Conservation (phyloP, 73 alveolate genomes). For the Paramecium sonneborni region DNA sequence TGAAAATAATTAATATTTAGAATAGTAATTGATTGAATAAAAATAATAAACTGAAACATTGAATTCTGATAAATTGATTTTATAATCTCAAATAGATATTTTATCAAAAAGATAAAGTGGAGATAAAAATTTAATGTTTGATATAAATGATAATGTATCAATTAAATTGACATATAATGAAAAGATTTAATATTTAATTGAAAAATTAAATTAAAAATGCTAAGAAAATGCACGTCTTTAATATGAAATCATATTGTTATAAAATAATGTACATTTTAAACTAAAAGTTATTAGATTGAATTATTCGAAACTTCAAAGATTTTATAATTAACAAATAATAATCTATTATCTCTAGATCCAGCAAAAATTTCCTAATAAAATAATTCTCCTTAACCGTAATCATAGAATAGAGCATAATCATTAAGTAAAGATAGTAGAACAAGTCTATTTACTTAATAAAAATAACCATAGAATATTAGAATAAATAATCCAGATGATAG, state of each 20-base stretch:
- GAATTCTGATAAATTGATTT: not conserved
- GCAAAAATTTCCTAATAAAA: not conserved
- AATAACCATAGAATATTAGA: not conserved
- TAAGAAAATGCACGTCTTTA: not conserved
- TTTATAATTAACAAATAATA: not conserved
- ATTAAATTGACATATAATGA: not conserved
- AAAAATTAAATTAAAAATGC: not conserved
- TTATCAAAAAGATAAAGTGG: not conserved
- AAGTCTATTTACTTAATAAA: not conserved
- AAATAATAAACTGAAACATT: not conserved
- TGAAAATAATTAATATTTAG: not conserved
- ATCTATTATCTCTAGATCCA: not conserved
- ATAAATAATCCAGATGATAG: not conserved
- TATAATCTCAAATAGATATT: not conserved
- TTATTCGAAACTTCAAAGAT: not conserved
- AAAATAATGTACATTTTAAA: not conserved
- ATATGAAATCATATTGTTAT: not conserved
- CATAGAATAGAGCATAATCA: not conserved
- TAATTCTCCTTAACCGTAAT: not conserved
- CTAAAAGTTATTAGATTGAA: not conserved
- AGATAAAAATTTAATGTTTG: not conserved
- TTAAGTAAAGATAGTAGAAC: conserved; percentile 11
- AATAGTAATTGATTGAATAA: not conserved
- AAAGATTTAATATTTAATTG: not conserved
- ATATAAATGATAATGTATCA: not conserved